phyloP scores from a whole-genome alignment of 306 rosid species.

The Fragaria ananassa region DNA sequence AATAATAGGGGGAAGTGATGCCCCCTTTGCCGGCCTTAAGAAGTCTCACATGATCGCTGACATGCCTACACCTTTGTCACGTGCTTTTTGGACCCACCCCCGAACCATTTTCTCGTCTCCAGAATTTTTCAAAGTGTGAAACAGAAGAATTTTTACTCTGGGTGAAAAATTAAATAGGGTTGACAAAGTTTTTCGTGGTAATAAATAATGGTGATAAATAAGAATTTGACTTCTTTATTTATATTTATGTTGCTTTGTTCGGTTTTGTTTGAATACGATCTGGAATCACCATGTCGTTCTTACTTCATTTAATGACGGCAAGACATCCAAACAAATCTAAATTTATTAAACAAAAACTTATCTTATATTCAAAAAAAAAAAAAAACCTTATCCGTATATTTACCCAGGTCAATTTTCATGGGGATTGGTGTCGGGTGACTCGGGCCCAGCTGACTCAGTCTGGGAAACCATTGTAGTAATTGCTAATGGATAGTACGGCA shows the following conservation, averaged over 20 bases:
- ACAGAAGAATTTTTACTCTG: neutral
- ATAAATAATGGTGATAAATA: slow-evolving; percentile 31
- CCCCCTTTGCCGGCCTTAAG: slow-evolving; percentile 40
- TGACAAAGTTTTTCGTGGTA: slow-evolving; percentile 17
- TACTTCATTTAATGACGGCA: too few species aligned
- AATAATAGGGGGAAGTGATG: slow-evolving; percentile 30
- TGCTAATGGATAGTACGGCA: neutral
- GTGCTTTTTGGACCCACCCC: slow-evolving; percentile 55
- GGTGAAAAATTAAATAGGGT: slow-evolving; percentile 17
- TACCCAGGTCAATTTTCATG: slow-evolving; percentile 34
- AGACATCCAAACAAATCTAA: too few species aligned
- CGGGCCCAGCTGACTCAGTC: slow-evolving; percentile 31
- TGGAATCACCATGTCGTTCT: too few species aligned
- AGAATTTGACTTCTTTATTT: neutral
- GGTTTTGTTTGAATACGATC: too few species aligned
- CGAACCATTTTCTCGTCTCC: neutral
- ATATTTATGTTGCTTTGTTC: too few species aligned
- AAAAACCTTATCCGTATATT: neutral
- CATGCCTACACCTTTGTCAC: slow-evolving; percentile 63
- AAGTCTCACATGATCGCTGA: slow-evolving; percentile 83
- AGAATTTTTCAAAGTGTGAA: neutral
- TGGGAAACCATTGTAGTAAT: neutral
- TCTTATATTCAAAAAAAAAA: neutral
- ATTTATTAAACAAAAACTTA: slow-evolving; percentile 40
- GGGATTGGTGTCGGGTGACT: slow-evolving; percentile 54